Conservation (phyloP, 1,139 yeast genomes). For the Pichia norvegensis region DNA sequence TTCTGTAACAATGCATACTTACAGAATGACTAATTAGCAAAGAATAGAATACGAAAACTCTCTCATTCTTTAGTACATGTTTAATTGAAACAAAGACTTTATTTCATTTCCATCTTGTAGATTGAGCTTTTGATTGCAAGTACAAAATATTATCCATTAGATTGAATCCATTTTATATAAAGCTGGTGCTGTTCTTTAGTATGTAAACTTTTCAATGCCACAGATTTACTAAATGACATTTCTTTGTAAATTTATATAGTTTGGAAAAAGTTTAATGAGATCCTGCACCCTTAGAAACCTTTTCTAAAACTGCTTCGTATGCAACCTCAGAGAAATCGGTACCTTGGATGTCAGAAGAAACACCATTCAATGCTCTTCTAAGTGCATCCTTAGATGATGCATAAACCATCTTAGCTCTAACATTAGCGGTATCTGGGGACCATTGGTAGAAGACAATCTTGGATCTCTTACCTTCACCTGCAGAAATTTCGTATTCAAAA, state of each 20-base stretch:
- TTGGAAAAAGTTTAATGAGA: constrained; percentile 34
- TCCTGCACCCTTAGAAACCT: constrained; percentile 77
- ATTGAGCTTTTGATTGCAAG: too few species aligned
- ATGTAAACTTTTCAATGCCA: neutral
- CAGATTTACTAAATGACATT: too few species aligned
- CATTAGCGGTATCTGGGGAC: constrained; percentile 97
- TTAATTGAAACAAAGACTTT: too few species aligned
- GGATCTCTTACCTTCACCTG: constrained; percentile 92
- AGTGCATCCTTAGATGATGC: constrained; percentile 96
- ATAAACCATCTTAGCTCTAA: constrained; percentile 93
- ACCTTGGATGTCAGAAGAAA: constrained; percentile 91
- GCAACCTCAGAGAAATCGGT: constrained; percentile 97
- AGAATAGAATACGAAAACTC: too few species aligned
- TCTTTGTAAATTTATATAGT: neutral
- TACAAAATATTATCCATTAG: too few species aligned
- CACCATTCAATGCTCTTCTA: constrained; percentile 95
- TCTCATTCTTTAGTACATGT: too few species aligned
- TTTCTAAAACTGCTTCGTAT: constrained; percentile 85
- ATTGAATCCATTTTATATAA: too few species aligned
- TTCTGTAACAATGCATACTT: too few species aligned
- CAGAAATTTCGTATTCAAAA: constrained; percentile 84
- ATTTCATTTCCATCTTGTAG: too few species aligned
- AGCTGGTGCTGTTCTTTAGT: too few species aligned
- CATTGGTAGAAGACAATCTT: constrained; percentile 91
- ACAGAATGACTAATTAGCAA: too few species aligned